Base-by-base conservation (phyloP, 1,284 basidiomycete species). In the Porogramme epimiltina region DNA sequence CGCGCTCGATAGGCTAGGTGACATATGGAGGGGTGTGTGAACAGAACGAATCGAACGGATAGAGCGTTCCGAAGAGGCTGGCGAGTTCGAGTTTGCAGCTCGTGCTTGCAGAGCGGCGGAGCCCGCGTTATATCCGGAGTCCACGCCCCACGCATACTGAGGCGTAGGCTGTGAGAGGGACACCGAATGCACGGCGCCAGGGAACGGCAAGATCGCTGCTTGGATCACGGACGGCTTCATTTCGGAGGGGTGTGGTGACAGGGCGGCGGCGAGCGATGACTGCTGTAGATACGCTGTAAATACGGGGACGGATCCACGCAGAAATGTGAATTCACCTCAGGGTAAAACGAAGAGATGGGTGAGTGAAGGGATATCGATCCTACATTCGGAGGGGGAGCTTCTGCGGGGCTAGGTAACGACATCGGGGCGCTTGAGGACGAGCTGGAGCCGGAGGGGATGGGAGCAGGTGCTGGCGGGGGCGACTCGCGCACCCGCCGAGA, bases 21-120 rank as follows among this genome's bases (percentile, higher is more conserved):
- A 64, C 54, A 55, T 52, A 49, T 56, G 56, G 18, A n/a, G n/a
- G n/a, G n/a, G n/a, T n/a, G n/a, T n/a, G n/a, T n/a, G n/a, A n/a
- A 51, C 38, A 39, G 60, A 60, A 28, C 41, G 38, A 22, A 52
- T 53, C 6, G 56, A 62, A 18, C 24, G 46, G 1, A 33, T 31
- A 28, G 59, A 58, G 51, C 50, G 44, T 45, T 62, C 57, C 22
- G 65, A 56, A 37, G 58, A 55, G 40, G 62, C 49, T 20, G 63
- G 60, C 18, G 62, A 65, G 40, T 47, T 47, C 31, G 55, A 62
- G 47, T 55, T 49, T 26, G 45, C 46, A 16, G 46, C 42, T 47
- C 20, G 42, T 55, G 48, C 18, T 50, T 41, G 26, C 39, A 11
- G 4, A 2, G 22, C 40, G n/a, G 25, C 33, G 38, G 55, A 39